phyloP scores from a whole-genome alignment of 331 rosid species.

The Telfairia occidentalis region DNA sequence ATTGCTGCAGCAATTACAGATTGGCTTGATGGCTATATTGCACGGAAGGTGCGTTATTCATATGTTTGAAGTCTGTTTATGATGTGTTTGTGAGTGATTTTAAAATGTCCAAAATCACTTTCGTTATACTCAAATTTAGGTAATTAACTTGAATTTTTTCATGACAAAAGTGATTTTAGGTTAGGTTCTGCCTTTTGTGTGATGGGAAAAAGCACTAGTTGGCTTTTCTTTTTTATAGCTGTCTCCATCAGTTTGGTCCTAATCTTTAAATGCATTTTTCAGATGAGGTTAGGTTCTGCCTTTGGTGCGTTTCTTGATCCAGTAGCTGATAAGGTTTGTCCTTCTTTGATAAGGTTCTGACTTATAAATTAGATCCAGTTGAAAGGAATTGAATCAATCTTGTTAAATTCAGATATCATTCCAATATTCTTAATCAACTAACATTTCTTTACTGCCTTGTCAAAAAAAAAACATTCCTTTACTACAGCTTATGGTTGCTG shows the following conservation, averaged over 20 bases:
- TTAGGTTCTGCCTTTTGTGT: too few relatives aligned
- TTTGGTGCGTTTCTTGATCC: slow-evolving; percentile 99
- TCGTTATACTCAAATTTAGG: too few relatives aligned
- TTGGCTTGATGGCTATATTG: slow-evolving; percentile 98
- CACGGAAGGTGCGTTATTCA: slow-evolving; percentile 56
- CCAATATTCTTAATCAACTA: background rate
- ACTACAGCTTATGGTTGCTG: slow-evolving; percentile 97
- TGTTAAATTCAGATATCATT: background rate
- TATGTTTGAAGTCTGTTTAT: background rate
- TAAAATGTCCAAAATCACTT: too few relatives aligned
- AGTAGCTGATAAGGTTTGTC: slow-evolving; percentile 92
- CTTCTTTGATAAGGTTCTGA: background rate
- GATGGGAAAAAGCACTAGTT: background rate
- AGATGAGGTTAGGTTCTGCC: slow-evolving; percentile 84
- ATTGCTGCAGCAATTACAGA: slow-evolving; percentile 75
- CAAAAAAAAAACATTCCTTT: too few relatives aligned
- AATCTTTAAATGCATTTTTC: slow-evolving; percentile 18
- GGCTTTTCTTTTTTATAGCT: background rate
- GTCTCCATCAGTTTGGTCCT: background rate
- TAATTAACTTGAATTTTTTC: too few relatives aligned
- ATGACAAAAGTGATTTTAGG: too few relatives aligned
- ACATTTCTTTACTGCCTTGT: slow-evolving; percentile 23
- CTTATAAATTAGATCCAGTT: background rate
- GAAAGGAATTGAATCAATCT: background rate
- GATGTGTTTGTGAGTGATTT: too few relatives aligned